phyloP scores from a whole-genome alignment of 441 rosid genomes.

The Manihot esculenta region DNA sequence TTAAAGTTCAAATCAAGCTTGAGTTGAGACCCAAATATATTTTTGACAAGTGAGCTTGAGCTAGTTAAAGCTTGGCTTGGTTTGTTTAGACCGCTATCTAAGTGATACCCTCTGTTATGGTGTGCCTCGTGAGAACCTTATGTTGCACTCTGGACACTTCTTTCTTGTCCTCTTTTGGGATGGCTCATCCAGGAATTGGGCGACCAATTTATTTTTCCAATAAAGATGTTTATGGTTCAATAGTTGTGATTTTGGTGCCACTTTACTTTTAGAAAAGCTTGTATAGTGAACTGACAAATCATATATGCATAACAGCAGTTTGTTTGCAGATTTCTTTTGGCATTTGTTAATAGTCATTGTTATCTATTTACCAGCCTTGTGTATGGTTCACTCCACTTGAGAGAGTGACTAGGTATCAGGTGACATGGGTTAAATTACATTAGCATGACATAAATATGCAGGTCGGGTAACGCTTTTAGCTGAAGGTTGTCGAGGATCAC shows the following conservation, averaged over 20 bases:
- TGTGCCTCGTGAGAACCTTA: background rate
- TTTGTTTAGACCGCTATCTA: too few relatives aligned
- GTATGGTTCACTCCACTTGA: background rate
- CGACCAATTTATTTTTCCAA: background rate
- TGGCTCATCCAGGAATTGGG: background rate
- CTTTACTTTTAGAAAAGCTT: background rate
- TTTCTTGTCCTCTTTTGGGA: background rate
- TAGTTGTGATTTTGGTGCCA: background rate
- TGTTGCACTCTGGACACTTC: background rate
- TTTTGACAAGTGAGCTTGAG: too few relatives aligned
- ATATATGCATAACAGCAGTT: background rate
- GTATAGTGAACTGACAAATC: background rate
- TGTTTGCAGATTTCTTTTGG: background rate
- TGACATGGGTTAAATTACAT: conserved; percentile 8
- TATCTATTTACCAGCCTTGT: background rate
- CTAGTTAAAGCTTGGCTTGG: too few relatives aligned
- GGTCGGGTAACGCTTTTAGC: conserved; percentile 78
- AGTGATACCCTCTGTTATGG: background rate
- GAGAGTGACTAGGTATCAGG: conserved; percentile 7
- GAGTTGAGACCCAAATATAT: too few relatives aligned
- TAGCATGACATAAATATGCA: conserved; percentile 35
- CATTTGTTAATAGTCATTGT: background rate
- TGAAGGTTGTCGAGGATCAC: conserved; percentile 97
- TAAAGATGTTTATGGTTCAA: background rate
- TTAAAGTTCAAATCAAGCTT: too few relatives aligned